phyloP scores from a whole-genome alignment of 108 stramenopile species.

The Thalassiosira profunda region DNA sequence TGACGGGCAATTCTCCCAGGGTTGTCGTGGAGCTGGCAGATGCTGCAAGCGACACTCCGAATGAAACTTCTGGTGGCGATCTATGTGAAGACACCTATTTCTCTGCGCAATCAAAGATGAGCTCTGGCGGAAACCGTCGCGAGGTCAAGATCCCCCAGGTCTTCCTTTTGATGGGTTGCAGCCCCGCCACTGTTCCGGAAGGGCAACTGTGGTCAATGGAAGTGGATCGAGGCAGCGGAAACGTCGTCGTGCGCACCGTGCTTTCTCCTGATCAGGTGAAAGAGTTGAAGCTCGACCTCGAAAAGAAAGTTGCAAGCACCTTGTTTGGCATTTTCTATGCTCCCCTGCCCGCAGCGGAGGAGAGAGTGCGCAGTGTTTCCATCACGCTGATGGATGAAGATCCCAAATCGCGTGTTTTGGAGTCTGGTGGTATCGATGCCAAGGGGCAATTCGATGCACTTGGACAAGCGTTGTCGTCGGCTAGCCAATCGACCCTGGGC shows the following conservation, averaged over 20 bases:
- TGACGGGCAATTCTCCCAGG: neutral
- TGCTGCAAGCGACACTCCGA: neutral
- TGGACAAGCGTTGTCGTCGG: slow-evolving; percentile 25
- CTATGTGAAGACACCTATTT: neutral
- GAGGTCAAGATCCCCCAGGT: slow-evolving; percentile 18
- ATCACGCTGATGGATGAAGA: slow-evolving; percentile 40
- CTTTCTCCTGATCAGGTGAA: neutral
- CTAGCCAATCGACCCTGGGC: slow-evolving; percentile 10
- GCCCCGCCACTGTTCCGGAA: neutral
- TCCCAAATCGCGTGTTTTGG: slow-evolving; percentile 16
- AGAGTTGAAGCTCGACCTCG: slow-evolving; percentile 12
- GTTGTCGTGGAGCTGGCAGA: neutral
- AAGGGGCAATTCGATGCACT: slow-evolving; percentile 22
- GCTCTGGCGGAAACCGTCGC: slow-evolving; percentile 5
- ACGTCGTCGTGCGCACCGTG: slow-evolving; percentile 19
- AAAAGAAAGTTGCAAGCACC: slow-evolving; percentile 2
- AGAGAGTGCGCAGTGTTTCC: slow-evolving; percentile 20
- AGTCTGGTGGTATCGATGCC: neutral
- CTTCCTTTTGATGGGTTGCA: slow-evolving; percentile 30
- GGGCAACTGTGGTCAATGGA: slow-evolving; percentile 3
- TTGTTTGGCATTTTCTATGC: slow-evolving; percentile 4
- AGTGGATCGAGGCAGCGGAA: neutral
- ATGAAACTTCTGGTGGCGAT: slow-evolving; percentile 6
- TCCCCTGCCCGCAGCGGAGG: neutral
- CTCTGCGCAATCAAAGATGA: neutral